Conservation (phyloP, 2,329 filamentous ascomycete species). For the Curvularia sp. region DNA sequence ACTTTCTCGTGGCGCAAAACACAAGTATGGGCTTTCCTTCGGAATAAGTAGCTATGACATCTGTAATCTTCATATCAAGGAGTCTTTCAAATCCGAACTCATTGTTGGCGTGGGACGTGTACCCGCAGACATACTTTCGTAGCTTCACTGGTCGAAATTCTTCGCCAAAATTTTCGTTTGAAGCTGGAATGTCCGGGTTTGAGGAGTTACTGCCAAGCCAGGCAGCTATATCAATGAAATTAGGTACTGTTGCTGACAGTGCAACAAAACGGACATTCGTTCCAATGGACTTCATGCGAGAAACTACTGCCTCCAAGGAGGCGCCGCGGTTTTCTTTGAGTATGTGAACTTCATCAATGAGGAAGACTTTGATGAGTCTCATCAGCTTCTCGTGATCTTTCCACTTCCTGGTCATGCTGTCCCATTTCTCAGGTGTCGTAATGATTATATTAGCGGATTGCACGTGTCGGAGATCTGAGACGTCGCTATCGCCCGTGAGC, state of each 20-base stretch:
- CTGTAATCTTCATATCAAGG: conserved; percentile 70
- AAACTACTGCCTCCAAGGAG: conserved; percentile 82
- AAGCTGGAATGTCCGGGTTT: conserved; percentile 68
- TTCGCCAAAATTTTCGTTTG: conserved; percentile 75
- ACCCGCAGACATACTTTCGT: conserved; percentile 78
- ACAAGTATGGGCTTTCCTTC: conserved; percentile 79
- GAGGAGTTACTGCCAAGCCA: conserved; percentile 76
- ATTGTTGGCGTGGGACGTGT: conserved; percentile 65
- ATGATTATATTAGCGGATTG: conserved; percentile 81
- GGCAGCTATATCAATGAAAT: conserved; percentile 77
- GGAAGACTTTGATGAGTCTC: conserved; percentile 76
- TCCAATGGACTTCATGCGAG: conserved; percentile 83
- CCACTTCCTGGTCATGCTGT: conserved; percentile 88
- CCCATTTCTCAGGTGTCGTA: conserved; percentile 91
- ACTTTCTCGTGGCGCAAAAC: conserved; percentile 80
- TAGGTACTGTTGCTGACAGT: conserved; percentile 83
- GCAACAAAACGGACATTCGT: conserved; percentile 80
- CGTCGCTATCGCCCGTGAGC: conserved; percentile 81
- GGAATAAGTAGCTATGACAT: conserved; percentile 71
- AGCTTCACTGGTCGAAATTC: conserved; percentile 80
- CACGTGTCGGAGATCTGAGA: conserved; percentile 69
- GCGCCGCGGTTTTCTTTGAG: conserved; percentile 81
- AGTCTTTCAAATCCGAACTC: conserved; percentile 79
- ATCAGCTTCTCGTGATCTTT: conserved; percentile 78
- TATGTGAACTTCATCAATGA: conserved; percentile 90